These are phyloP conservation scores for Xylaria curta DNA, from an alignment of 495 filamentous ascomycete genomes.

Conservation along the genomic window DNA sequence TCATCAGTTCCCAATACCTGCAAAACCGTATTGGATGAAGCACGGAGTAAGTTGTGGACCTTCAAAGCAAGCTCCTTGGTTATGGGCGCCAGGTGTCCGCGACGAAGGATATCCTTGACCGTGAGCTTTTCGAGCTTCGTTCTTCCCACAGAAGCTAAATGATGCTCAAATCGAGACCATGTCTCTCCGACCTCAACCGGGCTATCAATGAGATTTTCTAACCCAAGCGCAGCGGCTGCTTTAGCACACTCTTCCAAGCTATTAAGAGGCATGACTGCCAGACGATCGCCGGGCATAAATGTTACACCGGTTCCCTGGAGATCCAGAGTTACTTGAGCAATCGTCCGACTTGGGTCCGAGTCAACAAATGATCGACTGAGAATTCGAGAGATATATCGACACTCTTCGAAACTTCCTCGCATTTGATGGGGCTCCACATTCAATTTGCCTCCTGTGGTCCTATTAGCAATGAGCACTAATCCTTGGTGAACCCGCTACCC, in stretches of 20 bases:
- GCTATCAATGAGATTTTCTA: constrained; percentile 48
- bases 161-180: constrained; percentile 54
- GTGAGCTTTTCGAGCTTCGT: constrained; percentile 41
- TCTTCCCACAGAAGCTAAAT: constrained; percentile 50
- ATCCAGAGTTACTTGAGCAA: constrained; percentile 54
- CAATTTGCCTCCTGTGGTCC: constrained; percentile 37
- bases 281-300: constrained; percentile 55
- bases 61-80: constrained; percentile 56
- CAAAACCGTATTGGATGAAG: constrained; percentile 55
- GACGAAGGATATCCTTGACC: constrained; percentile 55
- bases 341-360: constrained; percentile 49
- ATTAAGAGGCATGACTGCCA: constrained; percentile 59
- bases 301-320: constrained; percentile 56
- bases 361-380: constrained; percentile 51
- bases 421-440: constrained; percentile 56
- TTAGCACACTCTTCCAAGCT: constrained; percentile 56
- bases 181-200: constrained; percentile 39
- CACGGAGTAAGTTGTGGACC: constrained; percentile 48
- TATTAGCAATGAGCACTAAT: background rate
- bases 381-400: constrained; percentile 52
- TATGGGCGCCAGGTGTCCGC: constrained; percentile 55
- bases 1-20: constrained; percentile 55
- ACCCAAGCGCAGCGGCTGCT: constrained; percentile 52
- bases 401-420: constrained; percentile 59
- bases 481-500: constrained; percentile 18